These are phyloP conservation scores for Russula dissimulans DNA, from an alignment of 768 basidiomycete genomes.

Conservation along the genomic window DNA sequence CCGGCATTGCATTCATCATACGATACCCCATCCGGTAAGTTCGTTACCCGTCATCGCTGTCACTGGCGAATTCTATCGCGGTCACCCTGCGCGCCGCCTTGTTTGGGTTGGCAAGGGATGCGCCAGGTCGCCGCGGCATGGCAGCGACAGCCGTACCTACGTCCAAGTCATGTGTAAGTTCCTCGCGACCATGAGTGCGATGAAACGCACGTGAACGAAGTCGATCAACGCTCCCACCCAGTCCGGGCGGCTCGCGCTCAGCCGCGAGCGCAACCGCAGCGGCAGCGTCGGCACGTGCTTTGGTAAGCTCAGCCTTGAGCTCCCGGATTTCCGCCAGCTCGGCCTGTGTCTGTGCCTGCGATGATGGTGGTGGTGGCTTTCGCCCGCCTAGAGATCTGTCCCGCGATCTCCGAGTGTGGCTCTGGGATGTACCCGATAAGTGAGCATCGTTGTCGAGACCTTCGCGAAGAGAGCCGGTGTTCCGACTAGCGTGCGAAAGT, in stretches of 20 bases:
- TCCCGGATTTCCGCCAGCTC: not conserved
- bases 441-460: not conserved
- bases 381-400: not conserved
- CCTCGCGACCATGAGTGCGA: not conserved
- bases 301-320: conserved; percentile 8
- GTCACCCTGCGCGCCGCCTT: conserved; percentile 12
- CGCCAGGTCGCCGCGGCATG: conserved; percentile 3
- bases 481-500: not conserved
- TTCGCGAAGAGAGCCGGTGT: not conserved
- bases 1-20: too few species aligned
- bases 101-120: conserved; percentile 13
- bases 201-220: conserved; percentile 4
- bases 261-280: conserved; percentile 5
- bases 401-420: not conserved
- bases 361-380: not conserved
- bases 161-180: not conserved
- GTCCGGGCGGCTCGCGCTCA: not conserved
- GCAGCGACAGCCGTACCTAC: not conserved
- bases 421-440: not conserved
- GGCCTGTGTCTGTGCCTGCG: not conserved
- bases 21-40: not conserved
- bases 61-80: conserved; percentile 12
- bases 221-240: conserved; percentile 5
- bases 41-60: conserved; percentile 2
- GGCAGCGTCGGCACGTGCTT: not conserved